phyloP scores from a whole-genome alignment of 1,284 basidiomycete genomes.

The Rhodotorula glutinis region DNA sequence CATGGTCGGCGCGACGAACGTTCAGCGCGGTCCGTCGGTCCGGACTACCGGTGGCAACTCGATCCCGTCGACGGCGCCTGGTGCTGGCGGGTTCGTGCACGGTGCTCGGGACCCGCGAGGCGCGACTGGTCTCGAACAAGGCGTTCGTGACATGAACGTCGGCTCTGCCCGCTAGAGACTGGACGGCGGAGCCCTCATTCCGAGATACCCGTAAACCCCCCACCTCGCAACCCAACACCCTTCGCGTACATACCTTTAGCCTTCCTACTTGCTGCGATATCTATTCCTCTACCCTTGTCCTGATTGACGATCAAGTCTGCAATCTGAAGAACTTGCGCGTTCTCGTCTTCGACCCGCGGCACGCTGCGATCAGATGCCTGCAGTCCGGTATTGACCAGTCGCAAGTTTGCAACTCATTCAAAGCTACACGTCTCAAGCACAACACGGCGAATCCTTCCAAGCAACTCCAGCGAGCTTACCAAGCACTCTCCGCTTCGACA shows the following conservation, averaged over 20 bases:
- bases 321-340: too few species aligned
- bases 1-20: not conserved
- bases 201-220: conserved; percentile 2
- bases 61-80: not conserved
- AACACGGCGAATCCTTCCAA: too few species aligned
- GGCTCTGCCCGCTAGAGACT: not conserved
- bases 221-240: not conserved
- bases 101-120: not conserved
- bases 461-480: too few species aligned
- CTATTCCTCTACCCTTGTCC: not conserved
- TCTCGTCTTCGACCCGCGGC: too few species aligned
- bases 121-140: conserved; percentile 3
- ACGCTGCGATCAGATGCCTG: too few species aligned
- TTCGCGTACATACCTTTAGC: not conserved
- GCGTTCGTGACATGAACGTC: conserved; percentile 4
- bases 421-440: too few species aligned
- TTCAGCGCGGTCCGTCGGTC: not conserved
- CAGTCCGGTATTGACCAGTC: too few species aligned
- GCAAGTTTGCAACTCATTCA: too few species aligned
- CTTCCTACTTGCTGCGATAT: not conserved
- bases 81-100: not conserved
- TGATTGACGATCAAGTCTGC: too few species aligned
- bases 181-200: too few species aligned
- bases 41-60: not conserved
- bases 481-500: too few species aligned